Conservation (phyloP, 257 asterid species). For the Asclepias syriaca region DNA sequence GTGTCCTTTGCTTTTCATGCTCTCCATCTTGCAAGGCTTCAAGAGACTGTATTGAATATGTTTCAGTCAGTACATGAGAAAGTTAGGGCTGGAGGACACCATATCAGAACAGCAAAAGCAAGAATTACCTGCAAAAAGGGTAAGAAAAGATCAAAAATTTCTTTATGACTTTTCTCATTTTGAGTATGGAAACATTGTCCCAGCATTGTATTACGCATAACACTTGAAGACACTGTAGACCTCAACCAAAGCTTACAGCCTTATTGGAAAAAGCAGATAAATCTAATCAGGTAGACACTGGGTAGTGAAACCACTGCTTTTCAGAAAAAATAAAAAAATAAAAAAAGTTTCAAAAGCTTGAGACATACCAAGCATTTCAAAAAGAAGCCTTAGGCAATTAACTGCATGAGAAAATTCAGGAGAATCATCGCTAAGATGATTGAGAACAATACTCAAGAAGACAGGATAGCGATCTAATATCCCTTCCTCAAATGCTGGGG, state of each 20-base stretch:
- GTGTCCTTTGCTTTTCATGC: conserved; percentile 91
- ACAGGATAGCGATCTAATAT: conserved; percentile 86
- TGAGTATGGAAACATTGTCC: conserved; percentile 99
- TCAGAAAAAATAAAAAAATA: neutral
- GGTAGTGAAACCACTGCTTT: neutral
- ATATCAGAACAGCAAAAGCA: neutral
- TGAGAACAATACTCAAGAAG: conserved; percentile 89
- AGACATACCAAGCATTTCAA: conserved; percentile 89
- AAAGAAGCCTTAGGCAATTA: conserved; percentile 80
- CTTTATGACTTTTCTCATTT: conserved; percentile 96
- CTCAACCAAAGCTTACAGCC: conserved; percentile 98
- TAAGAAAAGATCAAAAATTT: conserved; percentile 93
- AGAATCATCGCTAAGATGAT: conserved; percentile 91
- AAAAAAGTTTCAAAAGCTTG: conserved; percentile 1
- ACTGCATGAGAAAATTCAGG: conserved; percentile 85
- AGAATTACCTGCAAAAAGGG: conserved; percentile 90
- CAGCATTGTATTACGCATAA: conserved; percentile 89
- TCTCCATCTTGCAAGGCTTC: conserved; percentile 99
- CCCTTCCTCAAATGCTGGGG: conserved; percentile 98
- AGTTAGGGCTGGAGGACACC: conserved; percentile 9
- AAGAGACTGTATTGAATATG: conserved; percentile 56
- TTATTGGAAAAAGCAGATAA: conserved; percentile 22
- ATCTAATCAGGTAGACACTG: conserved; percentile 3
- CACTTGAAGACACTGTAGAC: conserved; percentile 89
- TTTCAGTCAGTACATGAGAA: neutral